These are phyloP conservation scores for Aspergillus jensenii DNA, from an alignment of 2,329 filamentous ascomycete species.

Conservation along the genomic window DNA sequence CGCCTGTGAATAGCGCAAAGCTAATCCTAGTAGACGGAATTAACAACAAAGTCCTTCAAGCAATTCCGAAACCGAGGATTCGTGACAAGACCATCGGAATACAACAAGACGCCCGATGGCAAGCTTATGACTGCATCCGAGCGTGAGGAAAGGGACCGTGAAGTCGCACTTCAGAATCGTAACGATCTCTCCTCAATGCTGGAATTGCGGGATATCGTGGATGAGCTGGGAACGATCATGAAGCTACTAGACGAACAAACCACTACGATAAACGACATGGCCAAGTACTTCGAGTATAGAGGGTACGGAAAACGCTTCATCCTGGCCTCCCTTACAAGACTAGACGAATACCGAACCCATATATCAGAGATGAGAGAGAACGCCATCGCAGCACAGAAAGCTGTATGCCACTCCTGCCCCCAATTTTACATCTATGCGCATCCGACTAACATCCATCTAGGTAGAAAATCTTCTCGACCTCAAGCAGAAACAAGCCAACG, in stretches of 20 bases:
- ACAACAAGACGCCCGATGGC: conserved; percentile 28
- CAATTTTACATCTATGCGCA: neutral
- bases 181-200: conserved; percentile 63
- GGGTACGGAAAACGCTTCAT: conserved; percentile 53
- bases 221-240: conserved; percentile 59
- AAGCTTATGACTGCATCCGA: conserved; percentile 33
- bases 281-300: conserved; percentile 30
- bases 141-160: conserved; percentile 46
- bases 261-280: conserved; percentile 46
- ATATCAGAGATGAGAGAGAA: conserved; percentile 58
- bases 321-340: conserved; percentile 51
- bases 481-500: conserved; percentile 66
- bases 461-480: conserved; percentile 67
- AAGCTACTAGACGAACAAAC: conserved; percentile 61
- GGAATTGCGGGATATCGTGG: conserved; percentile 64
- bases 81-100: conserved; percentile 40
- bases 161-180: conserved; percentile 58
- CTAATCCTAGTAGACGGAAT: conserved; percentile 51
- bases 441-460: conserved; percentile 25
- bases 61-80: conserved; percentile 61
- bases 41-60: conserved; percentile 63
- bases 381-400: conserved; percentile 59
- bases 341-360: conserved; percentile 57
- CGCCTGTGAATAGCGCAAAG: rapidly evolving
- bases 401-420: conserved; percentile 38